Percentiles rank a stretch among this genome's conserved stretches.
phyloP scores from a whole-genome alignment of 257 asterid species.

The Solanum etuberosum region DNA sequence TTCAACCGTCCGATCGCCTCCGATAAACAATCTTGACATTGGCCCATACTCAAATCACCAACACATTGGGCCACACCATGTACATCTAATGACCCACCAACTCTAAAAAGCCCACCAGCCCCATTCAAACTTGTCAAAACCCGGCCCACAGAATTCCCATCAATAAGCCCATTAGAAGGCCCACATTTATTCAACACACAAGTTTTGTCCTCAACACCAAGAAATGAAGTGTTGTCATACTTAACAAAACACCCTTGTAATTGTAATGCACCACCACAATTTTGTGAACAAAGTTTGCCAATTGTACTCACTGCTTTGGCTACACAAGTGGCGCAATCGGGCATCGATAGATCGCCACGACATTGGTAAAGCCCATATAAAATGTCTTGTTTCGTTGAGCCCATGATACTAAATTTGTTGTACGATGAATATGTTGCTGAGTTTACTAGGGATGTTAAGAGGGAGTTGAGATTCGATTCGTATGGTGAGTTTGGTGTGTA shows the following conservation, averaged over 20 bases:
- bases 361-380: slow-evolving; percentile 78
- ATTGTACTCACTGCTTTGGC: slow-evolving; percentile 51
- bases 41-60: slow-evolving; percentile 71
- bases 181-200: slow-evolving; percentile 82
- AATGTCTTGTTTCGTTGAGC: slow-evolving; percentile 45
- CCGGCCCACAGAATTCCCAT: slow-evolving; percentile 32
- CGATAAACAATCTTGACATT: slow-evolving; percentile 80
- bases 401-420: slow-evolving; percentile 70
- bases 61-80: slow-evolving; percentile 93
- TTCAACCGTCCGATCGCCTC: slow-evolving; percentile 75
- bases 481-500: slow-evolving; percentile 49
- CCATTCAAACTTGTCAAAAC: slow-evolving; percentile 52
- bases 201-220: slow-evolving; percentile 74
- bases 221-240: slow-evolving; percentile 60
- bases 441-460: slow-evolving; percentile 70
- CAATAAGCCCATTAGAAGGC: slow-evolving; percentile 44
- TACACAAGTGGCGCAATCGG: slow-evolving; percentile 87
- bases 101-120: slow-evolving; percentile 58
- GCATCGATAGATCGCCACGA: slow-evolving; percentile 90
- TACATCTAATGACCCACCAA: slow-evolving; percentile 63
- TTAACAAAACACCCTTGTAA: slow-evolving; percentile 77
- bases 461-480: slow-evolving; percentile 74
- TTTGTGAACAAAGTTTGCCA: slow-evolving; percentile 39
- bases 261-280: slow-evolving; percentile 79
- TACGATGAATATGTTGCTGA: slow-evolving; percentile 83